phyloP scores from a whole-genome alignment of 2,329 filamentous ascomycete genomes.

The Pseudocercospora ulei region DNA sequence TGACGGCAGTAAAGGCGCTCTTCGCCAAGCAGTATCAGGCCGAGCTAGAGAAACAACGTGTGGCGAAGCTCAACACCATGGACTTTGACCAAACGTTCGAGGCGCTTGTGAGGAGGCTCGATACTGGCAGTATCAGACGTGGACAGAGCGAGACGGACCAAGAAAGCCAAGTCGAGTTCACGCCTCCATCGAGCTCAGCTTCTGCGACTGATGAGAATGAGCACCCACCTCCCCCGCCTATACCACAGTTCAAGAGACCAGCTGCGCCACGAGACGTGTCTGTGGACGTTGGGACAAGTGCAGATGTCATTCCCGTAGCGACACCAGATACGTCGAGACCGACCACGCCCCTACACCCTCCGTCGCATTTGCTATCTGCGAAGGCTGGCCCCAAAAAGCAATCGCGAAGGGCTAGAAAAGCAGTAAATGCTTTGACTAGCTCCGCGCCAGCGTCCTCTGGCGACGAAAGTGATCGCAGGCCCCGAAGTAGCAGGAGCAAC shows the following conservation, averaged over 20 bases:
- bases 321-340: constrained; percentile 72
- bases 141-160: constrained; percentile 27
- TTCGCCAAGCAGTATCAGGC: constrained; percentile 86
- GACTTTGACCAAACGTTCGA: constrained; percentile 91
- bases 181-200: constrained; percentile 44
- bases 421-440: constrained; percentile 41
- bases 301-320: constrained; percentile 58
- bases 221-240: constrained; percentile 45
- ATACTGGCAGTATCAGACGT: constrained; percentile 38
- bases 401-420: constrained; percentile 71
- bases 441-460: constrained; percentile 65
- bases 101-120: constrained; percentile 77
- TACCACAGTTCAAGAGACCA: constrained; percentile 43
- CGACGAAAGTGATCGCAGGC: constrained; percentile 58
- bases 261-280: constrained; percentile 19
- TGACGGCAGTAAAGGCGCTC: constrained; percentile 87
- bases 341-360: constrained; percentile 53
- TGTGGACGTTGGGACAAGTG: constrained; percentile 42
- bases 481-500: constrained; percentile 45
- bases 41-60: constrained; percentile 70
- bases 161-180: constrained; percentile 41
- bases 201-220: constrained; percentile 44
- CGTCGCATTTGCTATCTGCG: constrained; percentile 57
- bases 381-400: constrained; percentile 69
- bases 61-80: constrained; percentile 64